Evolutionary conservation across 2,329 filamentous ascomycete species (phyloP), one percentile per base, ranked within the genome.

Genomic region (Pyrenophora teres): DNA sequence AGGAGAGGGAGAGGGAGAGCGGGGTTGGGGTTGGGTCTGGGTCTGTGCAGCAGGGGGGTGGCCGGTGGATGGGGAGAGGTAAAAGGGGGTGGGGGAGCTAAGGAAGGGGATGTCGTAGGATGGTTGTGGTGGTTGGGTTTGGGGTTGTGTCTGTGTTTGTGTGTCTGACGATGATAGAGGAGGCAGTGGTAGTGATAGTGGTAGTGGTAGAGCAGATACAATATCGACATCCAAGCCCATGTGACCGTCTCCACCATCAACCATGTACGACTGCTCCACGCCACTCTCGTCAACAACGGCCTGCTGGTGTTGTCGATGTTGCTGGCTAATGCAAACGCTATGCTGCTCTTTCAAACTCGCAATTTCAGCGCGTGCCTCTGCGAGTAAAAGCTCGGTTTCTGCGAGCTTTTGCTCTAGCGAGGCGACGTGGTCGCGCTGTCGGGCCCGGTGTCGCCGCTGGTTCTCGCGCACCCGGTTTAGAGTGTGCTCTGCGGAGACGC

Each of bases 401-500:
- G 60, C 59, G 6, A 73, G 62, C 52, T 63, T 63, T 15, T 62
- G 47, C 57, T 79, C 77, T 1, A 80, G 64, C 0, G 71, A 68
- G 1, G 70, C 60, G 21, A 81, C 72, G 32, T 74, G 70, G 32
- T 72, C 69, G 40, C 74, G 76, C 36, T 74, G 71, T 25, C 76
- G 69, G 7, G 78, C 77, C 4, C 80, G 77, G 57, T 82, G 79
- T 19, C 79, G 75, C 33, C 80, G 76, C 60, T 82, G 79, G 56
- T 82, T 82, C 39, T 82, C 76, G n/a, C 79, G 77, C 13, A 80
- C 75, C 6, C 80, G 74, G 44, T 63, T 65, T 18, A 76, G 56
- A 0, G 74, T 69, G 56, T 76, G 70, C 40, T 70, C 68, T 38
- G 72, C 64, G 19, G 68, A 63, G 7, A 72, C 69, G 27, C 50